Conservation (phyloP, 345 rosid genomes). For the Eucalyptus paniculata region DNA sequence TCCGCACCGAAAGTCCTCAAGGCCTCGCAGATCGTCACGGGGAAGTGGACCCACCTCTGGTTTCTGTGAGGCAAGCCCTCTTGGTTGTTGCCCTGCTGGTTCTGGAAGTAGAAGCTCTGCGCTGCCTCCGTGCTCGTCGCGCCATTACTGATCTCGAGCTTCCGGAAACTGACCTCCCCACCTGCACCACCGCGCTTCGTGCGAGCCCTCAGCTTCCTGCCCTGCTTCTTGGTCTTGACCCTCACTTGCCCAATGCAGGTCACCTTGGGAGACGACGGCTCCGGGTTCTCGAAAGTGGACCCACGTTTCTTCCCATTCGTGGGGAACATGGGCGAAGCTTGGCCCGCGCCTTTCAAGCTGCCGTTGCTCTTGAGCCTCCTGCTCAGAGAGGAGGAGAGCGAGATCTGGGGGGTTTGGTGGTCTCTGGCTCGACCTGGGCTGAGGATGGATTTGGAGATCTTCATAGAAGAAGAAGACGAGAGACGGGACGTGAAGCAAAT, state of each 20-base stretch:
- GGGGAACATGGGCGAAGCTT: slow-evolving; percentile 86
- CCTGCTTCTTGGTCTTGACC: slow-evolving; percentile 91
- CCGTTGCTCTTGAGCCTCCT: slow-evolving; percentile 60
- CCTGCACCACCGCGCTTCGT: slow-evolving; percentile 43
- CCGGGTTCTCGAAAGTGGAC: slow-evolving; percentile 57
- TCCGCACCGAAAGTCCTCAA: slow-evolving; percentile 73
- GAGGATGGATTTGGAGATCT: slow-evolving; percentile 61
- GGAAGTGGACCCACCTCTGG: slow-evolving; percentile 80
- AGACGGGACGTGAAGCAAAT: slow-evolving; percentile 83
- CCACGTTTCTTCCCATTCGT: slow-evolving; percentile 46
- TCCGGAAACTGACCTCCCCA: slow-evolving; percentile 62
- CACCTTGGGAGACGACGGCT: slow-evolving; percentile 93
- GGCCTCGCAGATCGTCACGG: slow-evolving; percentile 75
- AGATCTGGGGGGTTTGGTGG: slow-evolving; percentile 38
- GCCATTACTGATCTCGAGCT: slow-evolving; percentile 11
- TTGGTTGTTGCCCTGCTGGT: slow-evolving; percentile 8
- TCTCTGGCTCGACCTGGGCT: slow-evolving; percentile 59
- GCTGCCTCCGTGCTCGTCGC: not conserved
- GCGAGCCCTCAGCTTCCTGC: slow-evolving; percentile 59
- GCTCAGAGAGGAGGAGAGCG: slow-evolving; percentile 74
- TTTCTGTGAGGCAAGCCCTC: slow-evolving; percentile 41
- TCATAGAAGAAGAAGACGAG: slow-evolving; percentile 89
- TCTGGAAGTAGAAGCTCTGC: not conserved
- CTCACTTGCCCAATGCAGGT: slow-evolving; percentile 99
- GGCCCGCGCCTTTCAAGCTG: slow-evolving; percentile 54